Conservation (phyloP, 164 flowering plant species). For the Vitis labrusca region DNA sequence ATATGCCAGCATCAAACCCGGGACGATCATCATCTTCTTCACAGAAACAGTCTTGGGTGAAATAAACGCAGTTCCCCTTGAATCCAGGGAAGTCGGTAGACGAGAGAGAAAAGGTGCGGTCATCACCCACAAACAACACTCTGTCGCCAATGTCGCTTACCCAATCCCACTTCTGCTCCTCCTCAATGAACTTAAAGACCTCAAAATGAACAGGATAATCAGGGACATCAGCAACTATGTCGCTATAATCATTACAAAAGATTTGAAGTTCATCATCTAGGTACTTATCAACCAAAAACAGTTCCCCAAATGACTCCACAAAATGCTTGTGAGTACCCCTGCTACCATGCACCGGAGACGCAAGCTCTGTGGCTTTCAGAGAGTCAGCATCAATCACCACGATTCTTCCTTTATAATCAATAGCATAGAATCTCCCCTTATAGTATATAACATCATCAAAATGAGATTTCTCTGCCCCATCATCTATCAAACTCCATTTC, state of each 20-base stretch:
- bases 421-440: slow-evolving; percentile 6
- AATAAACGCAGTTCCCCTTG: slow-evolving; percentile 20
- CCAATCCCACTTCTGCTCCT: slow-evolving; percentile 16
- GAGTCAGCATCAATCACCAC: background rate
- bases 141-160: slow-evolving; percentile 17
- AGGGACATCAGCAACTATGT: background rate
- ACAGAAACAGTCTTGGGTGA: background rate
- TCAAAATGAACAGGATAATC: background rate
- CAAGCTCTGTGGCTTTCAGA: background rate
- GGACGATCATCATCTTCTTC: background rate
- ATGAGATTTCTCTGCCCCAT: background rate
- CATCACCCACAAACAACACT: slow-evolving; percentile 11
- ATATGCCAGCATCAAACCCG: background rate
- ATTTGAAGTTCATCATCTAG: too few species aligned
- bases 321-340: slow-evolving; percentile 1
- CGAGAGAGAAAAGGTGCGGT: slow-evolving; percentile 14
- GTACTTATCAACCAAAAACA: slow-evolving; percentile 7
- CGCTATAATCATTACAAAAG: too few species aligned
- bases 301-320: slow-evolving; percentile 12
- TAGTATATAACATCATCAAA: background rate
- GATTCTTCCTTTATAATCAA: background rate
- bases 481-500: slow-evolving; percentile 6
- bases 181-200: slow-evolving; percentile 13
- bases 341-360: background rate
- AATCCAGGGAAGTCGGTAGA: slow-evolving; percentile 8